Base-by-base conservation (phyloP, 1,139 yeast species). In the Hemisphaericaspora xylanilytica region DNA sequence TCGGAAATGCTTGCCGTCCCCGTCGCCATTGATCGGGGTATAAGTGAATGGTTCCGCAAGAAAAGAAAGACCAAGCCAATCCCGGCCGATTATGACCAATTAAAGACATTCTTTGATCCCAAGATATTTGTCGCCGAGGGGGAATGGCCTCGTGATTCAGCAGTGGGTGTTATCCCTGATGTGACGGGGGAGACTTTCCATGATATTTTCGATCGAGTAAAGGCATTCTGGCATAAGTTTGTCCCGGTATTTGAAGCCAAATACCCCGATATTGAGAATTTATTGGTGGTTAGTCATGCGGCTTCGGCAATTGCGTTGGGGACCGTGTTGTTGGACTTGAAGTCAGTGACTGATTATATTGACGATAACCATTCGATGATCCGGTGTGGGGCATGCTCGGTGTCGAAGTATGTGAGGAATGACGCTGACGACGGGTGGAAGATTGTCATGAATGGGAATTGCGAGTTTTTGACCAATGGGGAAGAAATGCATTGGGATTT, bases 401-500 rank as follows among this genome's bases (percentile, higher is more conserved):
- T 56, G 36, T 81, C 78, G 49, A 58, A 50, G 55, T 68, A 49
- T 58, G 56, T 17, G 37, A 44, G 49, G n/a, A 12, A n/a, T 21
- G 56, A 61, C 6, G 10, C 5, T 3, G 37, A 36, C 12, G 14
- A 20, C 4, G 55, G 57, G 32, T 87, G 95, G 90, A 53, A 52
- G 8, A 58, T 79, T 36, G 69, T 67, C 16, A 67, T 74, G 72
- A 83, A 82, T 54, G 96, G 96, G 14, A 75, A 78, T 47, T 75
- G 86, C 18, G 80, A 74, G 34, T 85, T 80, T 50, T 67, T 87
- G 46, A 58, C 73, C 2, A 61, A 73, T 7, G 96, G 96, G n/a
- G 95, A 87, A 58, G 95, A 86, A 60, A 85, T 88, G 92, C 85
- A 85, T 56, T 87, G 96, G 96, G 77, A 81, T 48, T 87, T 87